phyloP scores from a whole-genome alignment of 2,329 filamentous ascomycete species.

The Aspergillus piperis region DNA sequence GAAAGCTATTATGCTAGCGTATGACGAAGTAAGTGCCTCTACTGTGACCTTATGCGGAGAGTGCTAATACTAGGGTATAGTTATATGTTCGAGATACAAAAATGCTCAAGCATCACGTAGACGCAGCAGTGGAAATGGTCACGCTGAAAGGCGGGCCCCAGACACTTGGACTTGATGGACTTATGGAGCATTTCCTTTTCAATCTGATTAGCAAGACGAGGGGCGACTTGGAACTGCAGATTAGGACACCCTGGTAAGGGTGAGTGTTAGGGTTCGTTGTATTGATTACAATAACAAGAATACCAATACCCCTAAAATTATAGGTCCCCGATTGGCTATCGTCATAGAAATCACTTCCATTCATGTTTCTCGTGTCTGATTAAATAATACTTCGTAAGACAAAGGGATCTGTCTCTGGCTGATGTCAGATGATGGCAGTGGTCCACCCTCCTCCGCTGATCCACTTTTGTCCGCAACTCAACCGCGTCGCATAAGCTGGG shows the following conservation, averaged over 20 bases:
- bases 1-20: constrained; percentile 25
- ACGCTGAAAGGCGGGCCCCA: constrained; percentile 9
- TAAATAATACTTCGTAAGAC: background rate
- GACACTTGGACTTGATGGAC: constrained; percentile 10
- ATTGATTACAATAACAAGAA: too few species aligned
- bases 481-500: background rate
- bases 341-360: background rate
- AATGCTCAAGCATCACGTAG: constrained; percentile 8
- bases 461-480: background rate
- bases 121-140: constrained; percentile 11
- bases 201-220: constrained; percentile 10
- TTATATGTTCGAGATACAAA: background rate
- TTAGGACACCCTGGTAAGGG: constrained; percentile 4
- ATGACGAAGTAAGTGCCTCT: constrained; percentile 20
- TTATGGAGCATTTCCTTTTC: constrained; percentile 6
- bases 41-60: too few species aligned
- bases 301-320: too few species aligned
- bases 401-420: background rate
- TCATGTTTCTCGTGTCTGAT: too few species aligned
- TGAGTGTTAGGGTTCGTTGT: background rate
- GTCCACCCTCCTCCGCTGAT: background rate
- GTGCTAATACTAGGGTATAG: background rate
- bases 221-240: background rate
- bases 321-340: background rate
- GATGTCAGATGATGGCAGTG: background rate